A percentile compares a stretch with the other conserved stretches of the same genome.
Conservation (phyloP, 2,329 filamentous ascomycete genomes). For the Talaromyces sp. region DNA sequence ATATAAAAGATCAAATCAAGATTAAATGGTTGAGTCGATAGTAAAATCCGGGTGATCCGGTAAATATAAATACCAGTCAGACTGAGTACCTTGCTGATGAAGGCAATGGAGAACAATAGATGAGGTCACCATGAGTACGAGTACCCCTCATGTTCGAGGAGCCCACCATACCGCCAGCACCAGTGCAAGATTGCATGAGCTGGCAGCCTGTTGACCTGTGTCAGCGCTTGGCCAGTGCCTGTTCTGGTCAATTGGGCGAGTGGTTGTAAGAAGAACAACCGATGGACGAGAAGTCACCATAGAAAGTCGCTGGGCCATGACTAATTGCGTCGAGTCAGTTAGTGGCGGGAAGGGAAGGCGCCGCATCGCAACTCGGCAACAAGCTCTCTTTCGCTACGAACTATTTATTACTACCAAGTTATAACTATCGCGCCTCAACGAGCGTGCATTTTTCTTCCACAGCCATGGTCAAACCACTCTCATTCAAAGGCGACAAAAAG, state of each 20-base stretch:
- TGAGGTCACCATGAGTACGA: neutral
- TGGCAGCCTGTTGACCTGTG: neutral
- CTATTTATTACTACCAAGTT: neutral
- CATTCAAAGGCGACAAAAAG: constrained; percentile 91
- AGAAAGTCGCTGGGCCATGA: neutral
- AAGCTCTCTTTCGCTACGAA: neutral
- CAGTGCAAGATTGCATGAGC: neutral
- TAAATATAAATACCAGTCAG: neutral
- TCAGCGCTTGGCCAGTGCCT: neutral
- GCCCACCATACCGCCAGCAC: neutral
- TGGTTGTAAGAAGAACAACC: neutral
- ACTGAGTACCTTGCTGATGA: neutral
- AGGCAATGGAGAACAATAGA: neutral
- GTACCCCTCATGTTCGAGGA: neutral
- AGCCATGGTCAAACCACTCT: constrained; percentile 66
- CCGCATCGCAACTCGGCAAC: neutral
- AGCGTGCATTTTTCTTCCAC: neutral
- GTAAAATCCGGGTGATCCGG: neutral
- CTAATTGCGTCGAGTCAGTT: neutral
- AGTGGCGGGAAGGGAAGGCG: neutral
- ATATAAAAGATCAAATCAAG: neutral
- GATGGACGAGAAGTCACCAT: neutral
- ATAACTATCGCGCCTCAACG: neutral
- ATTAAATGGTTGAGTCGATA: neutral
- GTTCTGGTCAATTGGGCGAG: neutral